Evolutionary conservation across 1,139 yeast species (phyloP).

Genomic region (Kodamaea sp.): DNA sequence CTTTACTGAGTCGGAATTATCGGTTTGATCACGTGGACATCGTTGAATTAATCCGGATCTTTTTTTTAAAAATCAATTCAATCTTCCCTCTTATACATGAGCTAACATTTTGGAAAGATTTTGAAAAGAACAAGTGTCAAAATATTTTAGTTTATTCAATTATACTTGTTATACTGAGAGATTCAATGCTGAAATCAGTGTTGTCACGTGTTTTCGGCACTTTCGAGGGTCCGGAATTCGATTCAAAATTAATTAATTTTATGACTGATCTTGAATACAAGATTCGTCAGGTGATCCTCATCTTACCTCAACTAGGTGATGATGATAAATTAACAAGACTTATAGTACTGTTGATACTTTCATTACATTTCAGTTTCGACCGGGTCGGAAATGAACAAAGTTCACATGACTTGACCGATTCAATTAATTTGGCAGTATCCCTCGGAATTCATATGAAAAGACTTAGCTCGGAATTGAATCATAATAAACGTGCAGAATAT

Average conservation of each 20-base stretch:
- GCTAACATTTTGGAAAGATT: slow-evolving; percentile 28
- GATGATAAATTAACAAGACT: slow-evolving; percentile 31
- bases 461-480: slow-evolving; percentile 14
- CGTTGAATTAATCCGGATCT: slow-evolving; percentile 25
- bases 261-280: slow-evolving; percentile 32
- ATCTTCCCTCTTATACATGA: slow-evolving; percentile 33
- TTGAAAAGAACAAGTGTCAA: slow-evolving; percentile 19
- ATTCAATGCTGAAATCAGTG: slow-evolving; percentile 27
- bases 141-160: slow-evolving; percentile 27
- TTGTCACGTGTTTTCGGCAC: slow-evolving; percentile 19
- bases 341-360: slow-evolving; percentile 28
- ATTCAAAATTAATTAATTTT: slow-evolving; percentile 17
- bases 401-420: slow-evolving; percentile 32
- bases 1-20: slow-evolving; percentile 25
- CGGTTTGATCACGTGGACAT: slow-evolving; percentile 22
- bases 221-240: slow-evolving; percentile 8
- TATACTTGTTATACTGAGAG: slow-evolving; percentile 27
- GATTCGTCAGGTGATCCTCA: slow-evolving; percentile 30
- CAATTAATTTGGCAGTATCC: slow-evolving; percentile 29
- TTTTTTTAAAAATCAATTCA: slow-evolving; percentile 31
- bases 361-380: slow-evolving; percentile 28
- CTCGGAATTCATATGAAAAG: slow-evolving; percentile 34
- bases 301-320: slow-evolving; percentile 38
- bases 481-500: slow-evolving; percentile 18
- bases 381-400: slow-evolving; percentile 35